A percentile compares a stretch with the other conserved stretches of the same genome.
Conservation (phyloP, 805 yeast species). For the Metschnikowia cubensis region DNA sequence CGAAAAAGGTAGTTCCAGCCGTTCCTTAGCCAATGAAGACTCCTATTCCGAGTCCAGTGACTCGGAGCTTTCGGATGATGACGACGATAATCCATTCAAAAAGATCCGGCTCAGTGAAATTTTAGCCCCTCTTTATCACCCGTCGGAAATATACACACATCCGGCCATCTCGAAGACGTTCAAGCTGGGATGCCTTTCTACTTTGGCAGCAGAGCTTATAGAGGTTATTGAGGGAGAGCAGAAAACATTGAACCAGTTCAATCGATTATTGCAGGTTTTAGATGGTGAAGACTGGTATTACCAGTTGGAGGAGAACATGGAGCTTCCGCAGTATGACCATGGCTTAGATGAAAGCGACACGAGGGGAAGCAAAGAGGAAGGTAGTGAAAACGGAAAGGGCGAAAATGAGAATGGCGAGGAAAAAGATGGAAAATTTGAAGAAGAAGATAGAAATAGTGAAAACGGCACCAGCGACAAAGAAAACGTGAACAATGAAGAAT, state of each 20-base stretch:
- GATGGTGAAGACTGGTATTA: conserved; percentile 83
- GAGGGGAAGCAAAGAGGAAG: conserved; percentile 13
- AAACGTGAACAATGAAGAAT: background rate
- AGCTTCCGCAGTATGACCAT: conserved; percentile 68
- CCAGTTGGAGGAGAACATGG: conserved; percentile 58
- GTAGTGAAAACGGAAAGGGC: background rate
- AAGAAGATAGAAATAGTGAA: conserved; percentile 8
- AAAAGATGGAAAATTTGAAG: background rate
- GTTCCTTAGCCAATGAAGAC: background rate
- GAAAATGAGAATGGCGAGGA: background rate
- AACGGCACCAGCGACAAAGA: background rate
- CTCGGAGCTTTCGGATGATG: conserved; percentile 4
- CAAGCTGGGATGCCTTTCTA: conserved; percentile 46
- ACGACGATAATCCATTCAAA: conserved; percentile 25
- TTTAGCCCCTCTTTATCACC: conserved; percentile 74
- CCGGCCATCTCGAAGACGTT: conserved; percentile 67
- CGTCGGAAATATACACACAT: conserved; percentile 72
- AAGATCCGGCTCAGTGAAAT: conserved; percentile 40
- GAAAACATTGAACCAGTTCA: conserved; percentile 63
- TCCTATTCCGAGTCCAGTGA: conserved; percentile 1
- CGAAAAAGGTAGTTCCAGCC: conserved; percentile 1
- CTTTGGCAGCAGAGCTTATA: conserved; percentile 67
- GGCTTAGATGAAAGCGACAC: conserved; percentile 35
- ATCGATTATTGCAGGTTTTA: conserved; percentile 69
- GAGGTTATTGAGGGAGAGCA: conserved; percentile 81